phyloP scores from a whole-genome alignment of 768 basidiomycete species.

The Rhodocollybia butyracea region DNA sequence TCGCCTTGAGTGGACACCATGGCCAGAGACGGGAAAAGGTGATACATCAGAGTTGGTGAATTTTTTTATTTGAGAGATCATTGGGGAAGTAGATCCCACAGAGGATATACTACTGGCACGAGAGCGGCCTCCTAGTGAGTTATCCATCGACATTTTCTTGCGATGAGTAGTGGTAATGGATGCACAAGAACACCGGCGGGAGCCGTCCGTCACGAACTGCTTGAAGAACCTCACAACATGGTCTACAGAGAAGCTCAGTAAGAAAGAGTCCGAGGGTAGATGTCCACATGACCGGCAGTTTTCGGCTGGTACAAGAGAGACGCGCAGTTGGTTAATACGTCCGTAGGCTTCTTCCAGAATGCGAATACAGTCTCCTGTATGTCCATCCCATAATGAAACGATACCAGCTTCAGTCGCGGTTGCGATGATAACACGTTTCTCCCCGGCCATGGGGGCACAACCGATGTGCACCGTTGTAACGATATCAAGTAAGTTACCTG shows the following conservation, averaged over 20 bases:
- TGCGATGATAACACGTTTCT: constrained; percentile 50
- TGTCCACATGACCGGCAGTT: constrained; percentile 74
- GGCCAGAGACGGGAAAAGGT: constrained; percentile 76
- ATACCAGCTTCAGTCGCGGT: constrained; percentile 63
- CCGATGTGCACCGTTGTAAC: constrained; percentile 55
- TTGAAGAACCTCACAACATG: constrained; percentile 65
- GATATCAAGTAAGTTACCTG: constrained; percentile 56
- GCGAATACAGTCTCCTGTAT: constrained; percentile 60
- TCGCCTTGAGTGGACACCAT: constrained; percentile 73
- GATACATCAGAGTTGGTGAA: constrained; percentile 47
- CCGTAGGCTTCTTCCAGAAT: constrained; percentile 61
- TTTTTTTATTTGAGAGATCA: constrained; percentile 45
- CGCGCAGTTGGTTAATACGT: constrained; percentile 53
- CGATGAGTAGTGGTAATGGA: constrained; percentile 36
- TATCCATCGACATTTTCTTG: constrained; percentile 41
- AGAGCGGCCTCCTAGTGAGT: constrained; percentile 48
- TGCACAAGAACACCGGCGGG: constrained; percentile 67
- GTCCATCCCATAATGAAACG: constrained; percentile 74
- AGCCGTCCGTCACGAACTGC: constrained; percentile 51
- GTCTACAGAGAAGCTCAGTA: constrained; percentile 63
- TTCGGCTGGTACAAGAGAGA: constrained; percentile 51
- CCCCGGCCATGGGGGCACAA: constrained; percentile 47
- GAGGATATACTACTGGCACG: constrained; percentile 55
- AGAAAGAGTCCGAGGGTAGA: constrained; percentile 60
- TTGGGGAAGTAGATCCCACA: constrained; percentile 42